Evolutionary conservation across 257 asterid species (phyloP), one percentile per base, ranked within the genome.

Genomic region (Ilex asprella): DNA sequence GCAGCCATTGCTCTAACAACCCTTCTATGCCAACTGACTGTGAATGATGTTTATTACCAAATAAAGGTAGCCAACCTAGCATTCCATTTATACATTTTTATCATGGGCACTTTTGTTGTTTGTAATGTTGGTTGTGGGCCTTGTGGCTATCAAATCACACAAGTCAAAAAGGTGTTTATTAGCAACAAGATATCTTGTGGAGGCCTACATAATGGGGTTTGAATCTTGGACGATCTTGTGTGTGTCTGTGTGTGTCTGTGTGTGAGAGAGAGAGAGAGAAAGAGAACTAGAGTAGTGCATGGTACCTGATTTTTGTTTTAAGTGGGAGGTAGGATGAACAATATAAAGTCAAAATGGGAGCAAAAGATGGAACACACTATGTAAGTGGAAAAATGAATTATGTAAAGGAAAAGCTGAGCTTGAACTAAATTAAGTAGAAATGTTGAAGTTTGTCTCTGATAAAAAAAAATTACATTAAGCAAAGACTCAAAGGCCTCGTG

Each of bases 81-180:
- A 70, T 60, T 71, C 55, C 64, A 63, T 80, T 68, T 77, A 77
- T 81, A 78, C 76, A 67, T 62, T 70, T 62, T 35, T 62, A 56
- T 39, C 56, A 30, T 47, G 72, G 81, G 65, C 60, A 79, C 7
- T 41, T 39, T 39, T 57, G 62, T 53, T 62, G 69, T 55, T 51
- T 39, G 54, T 12, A 4, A 49, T 12, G n/a, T 68, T 77, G 68
- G 64, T 74, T 64, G 65, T 35, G 27, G 27, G 27, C 27, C 27
- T 21, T 21, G 27, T 21, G 47, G 70, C 71, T 65, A 66, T 54
- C 63, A 65, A 62, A 67, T 52, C 39, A 56, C 54, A 56, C 0
- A 75, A 71, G 79, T 75, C 81, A 79, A 72, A 72, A 70, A 58
- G 75, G 13, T 46, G 12, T 58, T 21, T 21, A 21, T 21, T 32